Percentiles rank a stretch among this genome's conserved stretches.
Evolutionary conservation across 2,329 filamentous ascomycete species (phyloP).

Genomic region (Emmonsia crescens): DNA sequence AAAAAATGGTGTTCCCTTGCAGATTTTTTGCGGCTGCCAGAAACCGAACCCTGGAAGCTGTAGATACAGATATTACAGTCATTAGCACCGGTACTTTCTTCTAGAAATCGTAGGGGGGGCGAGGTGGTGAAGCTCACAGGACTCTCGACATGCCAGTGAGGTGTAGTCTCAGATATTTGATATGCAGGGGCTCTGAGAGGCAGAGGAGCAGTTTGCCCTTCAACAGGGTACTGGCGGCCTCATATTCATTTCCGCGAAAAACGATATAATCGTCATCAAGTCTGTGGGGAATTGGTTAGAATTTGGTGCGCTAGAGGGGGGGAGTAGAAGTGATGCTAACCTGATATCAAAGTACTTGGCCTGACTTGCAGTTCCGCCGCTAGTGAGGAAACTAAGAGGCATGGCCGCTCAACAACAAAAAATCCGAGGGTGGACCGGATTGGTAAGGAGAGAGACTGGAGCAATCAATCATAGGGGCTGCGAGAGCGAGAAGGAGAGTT

Average conservation of each 20-base stretch:
- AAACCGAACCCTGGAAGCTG: slow-evolving; percentile 23
- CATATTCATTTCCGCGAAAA: slow-evolving; percentile 62
- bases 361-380: slow-evolving; percentile 31
- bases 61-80: slow-evolving; percentile 24
- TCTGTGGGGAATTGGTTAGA: slow-evolving; percentile 32
- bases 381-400: slow-evolving; percentile 38
- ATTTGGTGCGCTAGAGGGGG: neutral
- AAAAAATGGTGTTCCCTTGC: slow-evolving; percentile 45
- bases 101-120: neutral
- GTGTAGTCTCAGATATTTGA: slow-evolving; percentile 63
- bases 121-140: slow-evolving; percentile 43
- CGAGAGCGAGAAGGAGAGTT: neutral
- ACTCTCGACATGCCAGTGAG: slow-evolving; percentile 59
- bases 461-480: neutral
- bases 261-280: slow-evolving; percentile 71
- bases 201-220: slow-evolving; percentile 66
- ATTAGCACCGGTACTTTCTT: slow-evolving; percentile 12
- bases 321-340: slow-evolving; percentile 16
- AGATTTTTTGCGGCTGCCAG: slow-evolving; percentile 26
- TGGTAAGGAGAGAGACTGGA: neutral
- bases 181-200: slow-evolving; percentile 54
- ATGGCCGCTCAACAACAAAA: slow-evolving; percentile 17
- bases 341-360: slow-evolving; percentile 42
- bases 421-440: neutral
- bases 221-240: slow-evolving; percentile 63